These are phyloP conservation scores for Daedalea quercina DNA, from an alignment of 768 basidiomycete genomes.

Conservation along the genomic window DNA sequence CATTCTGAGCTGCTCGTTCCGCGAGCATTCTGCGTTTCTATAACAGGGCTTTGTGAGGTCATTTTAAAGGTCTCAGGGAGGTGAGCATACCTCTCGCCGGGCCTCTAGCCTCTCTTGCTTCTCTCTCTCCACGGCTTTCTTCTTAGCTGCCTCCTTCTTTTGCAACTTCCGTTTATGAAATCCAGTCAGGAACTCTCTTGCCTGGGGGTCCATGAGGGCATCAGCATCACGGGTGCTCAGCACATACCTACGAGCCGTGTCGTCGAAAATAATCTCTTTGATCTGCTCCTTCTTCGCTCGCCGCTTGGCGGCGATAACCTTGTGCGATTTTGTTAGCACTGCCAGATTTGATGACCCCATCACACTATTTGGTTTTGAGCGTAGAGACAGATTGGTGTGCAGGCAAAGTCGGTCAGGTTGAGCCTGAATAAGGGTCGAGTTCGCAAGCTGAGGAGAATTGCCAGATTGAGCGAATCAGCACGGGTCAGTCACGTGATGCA, in stretches of 20 bases:
- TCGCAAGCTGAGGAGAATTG: too few relatives aligned
- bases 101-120: slow-evolving; percentile 68
- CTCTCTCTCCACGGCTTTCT: slow-evolving; percentile 69
- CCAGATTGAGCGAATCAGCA: too few relatives aligned
- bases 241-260: slow-evolving; percentile 65
- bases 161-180: slow-evolving; percentile 90
- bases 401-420: too few relatives aligned
- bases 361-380: too few relatives aligned
- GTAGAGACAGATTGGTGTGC: too few relatives aligned
- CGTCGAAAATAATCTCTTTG: slow-evolving; percentile 82
- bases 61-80: slow-evolving; percentile 4
- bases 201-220: background rate
- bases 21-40: slow-evolving; percentile 76
- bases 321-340: slow-evolving; percentile 57
- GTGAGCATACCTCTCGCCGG: slow-evolving; percentile 63
- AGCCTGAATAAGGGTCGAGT: too few relatives aligned
- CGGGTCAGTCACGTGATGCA: too few relatives aligned
- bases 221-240: background rate
- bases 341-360: slow-evolving; percentile 41
- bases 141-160: slow-evolving; percentile 69
- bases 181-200: slow-evolving; percentile 85
- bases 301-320: slow-evolving; percentile 59
- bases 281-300: slow-evolving; percentile 60
- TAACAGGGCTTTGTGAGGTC: slow-evolving; percentile 2
- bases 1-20: slow-evolving; percentile 74